phyloP scores from a whole-genome alignment of 2,329 filamentous ascomycete species.

The Leptographium flavum region DNA sequence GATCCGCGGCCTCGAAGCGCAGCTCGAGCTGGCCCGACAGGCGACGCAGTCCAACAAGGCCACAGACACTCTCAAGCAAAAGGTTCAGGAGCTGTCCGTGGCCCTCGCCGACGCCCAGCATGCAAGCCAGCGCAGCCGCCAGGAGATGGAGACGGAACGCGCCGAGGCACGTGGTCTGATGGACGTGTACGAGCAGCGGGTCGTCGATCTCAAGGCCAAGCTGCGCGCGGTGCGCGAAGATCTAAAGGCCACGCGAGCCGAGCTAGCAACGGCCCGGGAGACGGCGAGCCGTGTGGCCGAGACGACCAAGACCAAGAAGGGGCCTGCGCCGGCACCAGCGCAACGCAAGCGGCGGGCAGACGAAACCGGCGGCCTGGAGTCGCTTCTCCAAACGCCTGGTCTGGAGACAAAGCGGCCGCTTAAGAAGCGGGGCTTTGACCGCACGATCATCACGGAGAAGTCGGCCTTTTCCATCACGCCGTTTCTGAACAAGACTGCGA shows the following conservation, averaged over 20 bases:
- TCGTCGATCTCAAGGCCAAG: conserved; percentile 56
- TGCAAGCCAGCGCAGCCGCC: conserved; percentile 30
- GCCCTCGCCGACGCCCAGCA: conserved; percentile 25
- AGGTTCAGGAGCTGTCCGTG: conserved; percentile 21
- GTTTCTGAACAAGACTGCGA: conserved; percentile 60
- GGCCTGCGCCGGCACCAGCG: conserved; percentile 15
- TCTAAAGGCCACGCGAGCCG: conserved; percentile 46
- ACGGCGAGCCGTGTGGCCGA: conserved; percentile 20
- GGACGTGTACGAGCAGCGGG: conserved; percentile 52
- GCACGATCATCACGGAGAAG: conserved; percentile 61
- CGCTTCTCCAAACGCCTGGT: conserved; percentile 30
- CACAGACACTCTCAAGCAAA: conserved; percentile 12
- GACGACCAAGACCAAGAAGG: conserved; percentile 12
- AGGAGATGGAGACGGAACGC: conserved; percentile 36
- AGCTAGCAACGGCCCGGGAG: conserved; percentile 23
- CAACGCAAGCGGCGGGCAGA: conserved; percentile 31
- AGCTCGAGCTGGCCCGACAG: conserved; percentile 12
- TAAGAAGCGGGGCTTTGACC: conserved; percentile 44
- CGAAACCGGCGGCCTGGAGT: conserved; percentile 31
- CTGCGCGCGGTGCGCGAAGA: conserved; percentile 56
- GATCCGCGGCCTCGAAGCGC: conserved; percentile 11
- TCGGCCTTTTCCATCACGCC: conserved; percentile 90
- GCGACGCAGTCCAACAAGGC: neutral
- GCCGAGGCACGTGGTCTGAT: conserved; percentile 48
- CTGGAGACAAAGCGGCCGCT: conserved; percentile 23